A percentile compares a stretch with the other conserved stretches of the same genome.
phyloP scores from a whole-genome alignment of 1,284 basidiomycete species.

The Singerocomus inundabilis region DNA sequence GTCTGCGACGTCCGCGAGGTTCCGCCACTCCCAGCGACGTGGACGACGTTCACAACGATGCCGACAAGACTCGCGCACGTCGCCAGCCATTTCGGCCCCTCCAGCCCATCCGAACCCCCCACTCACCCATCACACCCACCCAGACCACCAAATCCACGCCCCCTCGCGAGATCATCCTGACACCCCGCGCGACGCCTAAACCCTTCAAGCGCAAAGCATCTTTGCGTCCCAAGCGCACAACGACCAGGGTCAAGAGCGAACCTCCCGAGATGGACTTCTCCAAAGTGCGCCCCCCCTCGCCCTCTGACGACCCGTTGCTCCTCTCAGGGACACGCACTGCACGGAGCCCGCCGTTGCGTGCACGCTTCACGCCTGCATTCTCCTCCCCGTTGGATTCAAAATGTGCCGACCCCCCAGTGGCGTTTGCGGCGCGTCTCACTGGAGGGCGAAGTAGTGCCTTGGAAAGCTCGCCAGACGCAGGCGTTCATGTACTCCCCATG shows the following conservation, averaged over 20 bases:
- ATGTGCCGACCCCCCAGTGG: conserved; percentile 2
- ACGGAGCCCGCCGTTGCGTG: conserved; percentile 17
- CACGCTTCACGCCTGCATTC: conserved; percentile 27
- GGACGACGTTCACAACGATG: background rate
- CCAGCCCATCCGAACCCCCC: conserved; percentile 8
- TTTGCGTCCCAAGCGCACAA: conserved; percentile 21
- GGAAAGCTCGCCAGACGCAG: conserved; percentile 1
- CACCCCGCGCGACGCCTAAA: conserved; percentile 34
- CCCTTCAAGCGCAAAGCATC: conserved; percentile 38
- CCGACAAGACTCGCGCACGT: background rate
- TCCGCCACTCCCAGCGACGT: conserved; percentile 8
- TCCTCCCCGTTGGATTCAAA: conserved; percentile 21
- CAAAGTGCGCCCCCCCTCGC: conserved; percentile 63
- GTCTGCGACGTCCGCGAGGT: conserved; percentile 5
- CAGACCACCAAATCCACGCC: conserved; percentile 53
- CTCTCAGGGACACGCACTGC: conserved; percentile 42
- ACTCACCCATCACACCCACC: conserved; percentile 12
- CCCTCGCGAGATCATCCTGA: conserved; percentile 52
- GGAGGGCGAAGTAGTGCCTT: conserved; percentile 1
- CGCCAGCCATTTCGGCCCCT: conserved; percentile 25
- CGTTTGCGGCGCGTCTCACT: conserved; percentile 24
- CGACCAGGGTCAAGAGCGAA: conserved; percentile 53
- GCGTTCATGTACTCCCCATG: conserved; percentile 23
- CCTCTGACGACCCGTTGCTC: conserved; percentile 69
- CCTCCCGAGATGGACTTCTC: conserved; percentile 60